Conservation (phyloP, 163 green algal genomes). For the Botryococcus braunii region DNA sequence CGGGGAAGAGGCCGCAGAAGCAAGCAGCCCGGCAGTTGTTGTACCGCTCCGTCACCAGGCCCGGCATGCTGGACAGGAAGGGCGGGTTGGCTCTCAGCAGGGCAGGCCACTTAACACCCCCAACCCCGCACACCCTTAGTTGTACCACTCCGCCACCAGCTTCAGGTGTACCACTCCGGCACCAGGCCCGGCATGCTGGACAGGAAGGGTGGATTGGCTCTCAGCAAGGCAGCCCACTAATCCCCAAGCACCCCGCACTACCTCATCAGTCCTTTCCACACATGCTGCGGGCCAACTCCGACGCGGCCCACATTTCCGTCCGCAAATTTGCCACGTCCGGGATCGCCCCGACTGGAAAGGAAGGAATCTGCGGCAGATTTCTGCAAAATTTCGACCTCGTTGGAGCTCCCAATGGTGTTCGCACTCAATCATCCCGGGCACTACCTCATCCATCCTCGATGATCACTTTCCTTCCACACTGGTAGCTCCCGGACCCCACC, state of each 20-base stretch:
- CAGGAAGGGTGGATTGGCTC: constrained; percentile 42
- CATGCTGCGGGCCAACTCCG: too few relatives aligned
- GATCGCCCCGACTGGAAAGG: too few relatives aligned
- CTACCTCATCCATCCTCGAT: too few relatives aligned
- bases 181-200: constrained; percentile 67
- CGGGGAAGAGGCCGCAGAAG: constrained; percentile 86
- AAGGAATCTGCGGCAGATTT: too few relatives aligned
- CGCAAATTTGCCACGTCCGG: not conserved
- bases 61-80: constrained; percentile 54
- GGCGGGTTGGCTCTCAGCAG: constrained; percentile 51
- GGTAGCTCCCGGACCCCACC: too few relatives aligned
- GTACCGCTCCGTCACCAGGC: constrained; percentile 66
- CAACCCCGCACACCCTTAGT: not conserved
- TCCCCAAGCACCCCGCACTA: not conserved
- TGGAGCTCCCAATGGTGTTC: too few relatives aligned
- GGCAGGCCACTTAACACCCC: constrained; percentile 59
- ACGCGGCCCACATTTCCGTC: not conserved
- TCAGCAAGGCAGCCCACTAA: constrained; percentile 71
- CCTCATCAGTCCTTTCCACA: too few relatives aligned
- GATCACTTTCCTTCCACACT: too few relatives aligned
- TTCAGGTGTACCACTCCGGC: constrained; percentile 49
- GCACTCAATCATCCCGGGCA: too few relatives aligned
- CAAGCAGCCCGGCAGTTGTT: constrained; percentile 62
- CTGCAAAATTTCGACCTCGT: too few relatives aligned
- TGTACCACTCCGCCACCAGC: too few relatives aligned